Conservation (phyloP, 177 flowering plant genomes). For the Tripterygium wilfordii region DNA sequence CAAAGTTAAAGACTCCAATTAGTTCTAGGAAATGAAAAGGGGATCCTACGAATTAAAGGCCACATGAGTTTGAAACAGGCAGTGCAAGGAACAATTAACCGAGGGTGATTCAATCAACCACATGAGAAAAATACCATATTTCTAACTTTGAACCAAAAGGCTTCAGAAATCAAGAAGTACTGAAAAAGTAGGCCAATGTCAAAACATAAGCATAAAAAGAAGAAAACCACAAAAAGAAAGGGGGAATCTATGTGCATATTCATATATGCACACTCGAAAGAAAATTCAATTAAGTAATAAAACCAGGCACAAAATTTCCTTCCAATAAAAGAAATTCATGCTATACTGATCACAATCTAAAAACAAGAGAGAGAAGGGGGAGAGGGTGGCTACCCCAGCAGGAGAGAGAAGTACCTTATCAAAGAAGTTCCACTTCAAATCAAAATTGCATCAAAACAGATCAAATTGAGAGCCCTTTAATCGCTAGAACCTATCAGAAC, state of each 20-base stretch:
- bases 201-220: constrained; percentile 2
- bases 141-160: too few species aligned
- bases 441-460: constrained; percentile 1
- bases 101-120: too few species aligned
- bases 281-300: not conserved
- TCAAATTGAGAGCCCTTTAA: constrained; percentile 1
- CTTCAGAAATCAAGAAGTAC: constrained; percentile 1
- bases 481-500: not conserved
- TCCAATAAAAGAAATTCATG: not conserved
- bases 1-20: too few species aligned
- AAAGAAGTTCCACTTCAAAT: not conserved
- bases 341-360: too few species aligned
- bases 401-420: not conserved
- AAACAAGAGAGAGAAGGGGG: too few species aligned
- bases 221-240: constrained; percentile 2
- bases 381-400: too few species aligned
- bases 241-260: constrained; percentile 7
- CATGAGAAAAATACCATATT: too few species aligned
- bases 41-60: too few species aligned
- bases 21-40: too few species aligned
- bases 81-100: too few species aligned
- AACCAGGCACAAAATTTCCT: not conserved
- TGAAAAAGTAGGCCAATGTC: too few species aligned
- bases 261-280: not conserved
- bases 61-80: too few species aligned